Conservation (phyloP, 2,329 filamentous ascomycete species). For the Phaeosphaeria sp. region DNA sequence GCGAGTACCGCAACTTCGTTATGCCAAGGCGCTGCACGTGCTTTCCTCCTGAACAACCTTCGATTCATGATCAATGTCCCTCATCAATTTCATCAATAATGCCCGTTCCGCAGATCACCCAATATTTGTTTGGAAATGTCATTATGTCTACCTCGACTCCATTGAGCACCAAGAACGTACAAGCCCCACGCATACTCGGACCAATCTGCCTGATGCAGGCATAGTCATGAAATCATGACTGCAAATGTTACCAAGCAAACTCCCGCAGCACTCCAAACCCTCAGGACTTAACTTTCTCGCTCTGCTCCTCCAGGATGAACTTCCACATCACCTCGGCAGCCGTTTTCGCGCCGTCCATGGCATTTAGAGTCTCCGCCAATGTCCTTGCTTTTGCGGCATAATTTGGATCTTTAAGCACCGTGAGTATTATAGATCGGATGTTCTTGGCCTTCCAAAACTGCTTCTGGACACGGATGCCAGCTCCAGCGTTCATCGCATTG, state of each 20-base stretch:
- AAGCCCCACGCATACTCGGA: not conserved
- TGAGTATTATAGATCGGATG: conserved; percentile 32
- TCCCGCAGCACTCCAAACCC: not conserved
- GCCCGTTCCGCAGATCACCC: not conserved
- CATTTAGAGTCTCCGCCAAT: conserved; percentile 32
- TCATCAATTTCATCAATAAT: not conserved
- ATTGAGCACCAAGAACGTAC: not conserved
- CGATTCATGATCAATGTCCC: not conserved
- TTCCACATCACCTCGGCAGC: conserved; percentile 42
- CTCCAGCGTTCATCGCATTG: conserved; percentile 42
- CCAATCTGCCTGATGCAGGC: not conserved
- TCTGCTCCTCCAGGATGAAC: conserved; percentile 31
- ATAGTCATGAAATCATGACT: not conserved
- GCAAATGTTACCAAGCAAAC: not conserved
- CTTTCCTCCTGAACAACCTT: not conserved
- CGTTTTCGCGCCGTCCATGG: conserved; percentile 39
- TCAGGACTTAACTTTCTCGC: conserved; percentile 17
- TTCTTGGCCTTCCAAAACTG: conserved; percentile 37
- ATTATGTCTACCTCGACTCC: not conserved
- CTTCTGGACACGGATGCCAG: conserved; percentile 37
- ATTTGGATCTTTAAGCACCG: conserved; percentile 30
- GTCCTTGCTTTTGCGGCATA: conserved; percentile 33
- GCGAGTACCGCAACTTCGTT: not conserved
- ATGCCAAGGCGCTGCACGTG: not conserved
- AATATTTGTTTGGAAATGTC: not conserved